Evolutionary conservation across 768 basidiomycete genomes (phyloP).

Genomic region (Mycena leptocephala): DNA sequence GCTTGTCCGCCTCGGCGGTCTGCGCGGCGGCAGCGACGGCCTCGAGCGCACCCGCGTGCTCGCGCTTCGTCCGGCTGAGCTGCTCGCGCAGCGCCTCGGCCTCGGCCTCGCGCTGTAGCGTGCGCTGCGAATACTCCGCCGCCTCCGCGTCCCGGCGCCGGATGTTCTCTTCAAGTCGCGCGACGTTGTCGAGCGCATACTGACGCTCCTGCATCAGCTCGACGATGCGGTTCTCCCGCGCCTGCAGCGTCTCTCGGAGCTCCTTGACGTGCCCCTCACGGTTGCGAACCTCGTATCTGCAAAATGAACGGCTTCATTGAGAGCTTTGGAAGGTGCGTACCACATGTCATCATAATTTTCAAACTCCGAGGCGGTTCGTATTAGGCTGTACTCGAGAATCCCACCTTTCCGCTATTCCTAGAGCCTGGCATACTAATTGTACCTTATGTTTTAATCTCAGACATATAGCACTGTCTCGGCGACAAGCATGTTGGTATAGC

Average conservation of each 20-base stretch:
- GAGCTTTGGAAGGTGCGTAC: too few species aligned
- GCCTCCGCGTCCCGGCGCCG: constrained; percentile 73
- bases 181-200: constrained; percentile 66
- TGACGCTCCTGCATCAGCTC: constrained; percentile 71
- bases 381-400: too few species aligned
- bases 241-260: constrained; percentile 65
- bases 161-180: constrained; percentile 73
- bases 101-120: constrained; percentile 67
- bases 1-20: constrained; percentile 73
- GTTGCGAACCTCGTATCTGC: constrained; percentile 66
- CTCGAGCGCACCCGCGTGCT: constrained; percentile 66
- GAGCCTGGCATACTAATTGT: too few species aligned
- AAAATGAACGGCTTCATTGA: too few species aligned
- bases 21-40: constrained; percentile 68
- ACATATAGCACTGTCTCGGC: too few species aligned
- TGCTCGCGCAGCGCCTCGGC: constrained; percentile 70
- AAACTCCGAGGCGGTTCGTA: too few species aligned
- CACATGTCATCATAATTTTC: too few species aligned
- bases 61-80: constrained; percentile 68
- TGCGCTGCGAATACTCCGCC: constrained; percentile 60
- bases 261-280: constrained; percentile 68
- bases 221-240: constrained; percentile 67
- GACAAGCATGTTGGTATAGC: too few species aligned
- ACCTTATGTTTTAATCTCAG: too few species aligned
- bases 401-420: too few species aligned